Evolutionary conservation across 768 basidiomycete species (phyloP).

Genomic region (Lentinus brumalis): DNA sequence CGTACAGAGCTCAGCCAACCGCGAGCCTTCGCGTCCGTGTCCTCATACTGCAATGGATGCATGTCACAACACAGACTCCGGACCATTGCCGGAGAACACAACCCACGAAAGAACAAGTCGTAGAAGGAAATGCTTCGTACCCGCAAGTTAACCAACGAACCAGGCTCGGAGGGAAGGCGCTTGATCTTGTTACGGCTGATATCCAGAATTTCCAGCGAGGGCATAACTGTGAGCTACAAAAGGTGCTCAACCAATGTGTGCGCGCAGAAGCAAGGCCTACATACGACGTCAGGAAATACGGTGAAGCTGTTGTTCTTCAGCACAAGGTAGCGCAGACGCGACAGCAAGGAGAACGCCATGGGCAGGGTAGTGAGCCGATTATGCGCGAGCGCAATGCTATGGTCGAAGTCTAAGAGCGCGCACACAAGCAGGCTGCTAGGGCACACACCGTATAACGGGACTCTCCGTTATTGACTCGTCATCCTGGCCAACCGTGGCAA

Average conservation of each 20-base stretch:
- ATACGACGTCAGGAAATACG: conserved; percentile 83
- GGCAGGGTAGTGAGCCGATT: conserved; percentile 84
- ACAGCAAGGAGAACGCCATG: conserved; percentile 68
- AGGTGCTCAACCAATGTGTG: not conserved
- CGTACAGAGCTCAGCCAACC: no score
- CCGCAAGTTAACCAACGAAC: conserved; percentile 73
- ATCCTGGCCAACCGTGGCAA: conserved; percentile 61
- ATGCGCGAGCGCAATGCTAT: conserved; percentile 82
- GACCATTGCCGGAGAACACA: not conserved
- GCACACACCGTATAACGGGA: conserved; percentile 59
- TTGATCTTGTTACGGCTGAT: conserved; percentile 91
- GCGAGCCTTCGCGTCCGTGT: not conserved
- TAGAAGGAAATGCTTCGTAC: conserved; percentile 40
- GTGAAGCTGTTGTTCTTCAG: conserved; percentile 83
- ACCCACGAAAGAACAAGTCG: not conserved
- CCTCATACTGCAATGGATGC: not conserved
- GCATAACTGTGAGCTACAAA: conserved; percentile 75
- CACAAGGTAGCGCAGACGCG: conserved; percentile 81
- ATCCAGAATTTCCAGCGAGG: conserved; percentile 91
- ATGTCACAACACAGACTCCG: not conserved
- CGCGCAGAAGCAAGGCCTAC: conserved; percentile 33
- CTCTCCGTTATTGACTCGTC: conserved; percentile 49
- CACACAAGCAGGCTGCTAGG: conserved; percentile 12
- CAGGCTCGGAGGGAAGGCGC: conserved; percentile 76
- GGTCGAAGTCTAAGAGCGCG: not conserved